Base-by-base conservation (phyloP, 108 stramenopile genomes). In the Discostella pseudostelligera region DNA sequence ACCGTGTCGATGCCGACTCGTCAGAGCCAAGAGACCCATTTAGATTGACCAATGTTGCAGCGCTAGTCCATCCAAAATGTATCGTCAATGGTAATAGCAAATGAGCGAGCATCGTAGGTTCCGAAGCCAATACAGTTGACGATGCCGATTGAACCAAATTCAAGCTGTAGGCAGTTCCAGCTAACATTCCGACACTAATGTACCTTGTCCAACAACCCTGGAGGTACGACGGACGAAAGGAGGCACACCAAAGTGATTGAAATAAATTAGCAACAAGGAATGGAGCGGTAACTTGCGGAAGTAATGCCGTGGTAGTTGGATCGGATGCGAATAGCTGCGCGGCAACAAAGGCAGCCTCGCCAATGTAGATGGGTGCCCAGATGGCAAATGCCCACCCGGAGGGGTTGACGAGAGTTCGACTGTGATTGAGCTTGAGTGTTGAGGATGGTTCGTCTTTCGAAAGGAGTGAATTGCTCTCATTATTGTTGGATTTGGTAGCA, bases 11-110 rank as follows among this genome's bases (percentile, higher is more conserved):
- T 29, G 50, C 22, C 55, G 39, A 46, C 28, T 63, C 57, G 16
- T 66, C 61, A 49, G 82, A 78, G 1, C 85, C 82, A 7, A 83
- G 36, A 9, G 74, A 59, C 29, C 85, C 85, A 60, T 87, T 87
- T 39, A 87, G 47, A 47, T 90, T 86, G 6, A 90, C 89, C 49
- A 90, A 71, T 14, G 89, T 69, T 12, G 89, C 86, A 1, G 86
- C 89, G 20, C 81, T 78, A 1, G 78, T 70, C 89, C 89, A 90
- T 24, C 87, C 89, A 74, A 87, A 87, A 56, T 90, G 89, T 20
- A 85, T 44, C 13, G 81, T 59, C 45, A 87, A 45, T 3, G 85
- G 83, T 26, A 82, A 46, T 42, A 84, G 54, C 43, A 75, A 39
- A 13, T 63, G 62, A 6, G 77, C 24, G 20, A 57, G 59, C n/a